Base-by-base conservation (phyloP, 495 filamentous ascomycete species). In the Apiosordaria backusii region DNA sequence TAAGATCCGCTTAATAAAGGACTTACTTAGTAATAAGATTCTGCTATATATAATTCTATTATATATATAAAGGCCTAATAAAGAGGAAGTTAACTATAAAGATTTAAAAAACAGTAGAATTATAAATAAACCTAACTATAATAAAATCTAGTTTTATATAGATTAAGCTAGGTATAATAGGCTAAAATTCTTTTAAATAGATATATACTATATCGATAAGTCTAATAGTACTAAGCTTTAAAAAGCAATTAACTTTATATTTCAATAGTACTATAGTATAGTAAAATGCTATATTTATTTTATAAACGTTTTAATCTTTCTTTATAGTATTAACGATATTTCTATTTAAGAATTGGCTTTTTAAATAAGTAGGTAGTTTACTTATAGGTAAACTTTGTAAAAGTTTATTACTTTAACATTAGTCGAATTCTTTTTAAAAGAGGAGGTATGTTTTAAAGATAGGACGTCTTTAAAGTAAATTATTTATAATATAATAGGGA, bases 161-260 rank as follows among this genome's bases (percentile, higher is more conserved):
- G 62, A 70, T 4, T 71, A 70, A 22, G 75, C 76, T 0, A 54
- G 50, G 1, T 24, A 45, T 0, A 61, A 77, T 50, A 63, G 61
- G 0, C 61, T 71, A 9, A 9, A 70, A 50, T 79, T 74, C 71
- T 72, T 70, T 23, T 80, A 77, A 75, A 67, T 80, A 4, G 77
- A 80, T 27, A 79, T 76, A 13, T 78, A 76, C 57, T 79, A 77
- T 45, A 80, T 79, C 63, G 72, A 81, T 57, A 80, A 81, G 21
- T 68, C 65, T 4, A 74, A 73, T 60, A 79, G 77, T 26, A 71
- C 73, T 2, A 77, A 81, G 62, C 70, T 79, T 2, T 66, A 67
- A 21, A 73, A 80, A 60, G 77, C 76, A 21, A 77, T 82, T 21
- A 83, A 82, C 52, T 79, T 77, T 1, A 83, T 83, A 80, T 83